These are phyloP conservation scores for Triangularia setosa DNA, from an alignment of 2,329 filamentous ascomycete species.

Conservation along the genomic window DNA sequence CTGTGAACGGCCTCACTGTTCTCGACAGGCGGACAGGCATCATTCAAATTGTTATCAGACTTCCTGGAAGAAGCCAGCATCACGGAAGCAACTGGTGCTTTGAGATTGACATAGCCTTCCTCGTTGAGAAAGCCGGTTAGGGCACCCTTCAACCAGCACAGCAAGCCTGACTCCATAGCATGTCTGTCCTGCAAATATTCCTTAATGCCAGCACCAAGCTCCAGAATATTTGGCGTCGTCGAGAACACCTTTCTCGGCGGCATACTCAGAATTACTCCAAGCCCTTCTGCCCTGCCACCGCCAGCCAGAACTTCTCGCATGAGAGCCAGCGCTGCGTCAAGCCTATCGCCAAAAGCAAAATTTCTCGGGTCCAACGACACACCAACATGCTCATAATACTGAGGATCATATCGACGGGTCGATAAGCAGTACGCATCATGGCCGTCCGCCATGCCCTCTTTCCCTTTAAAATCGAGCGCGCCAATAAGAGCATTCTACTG, in stretches of 20 bases:
- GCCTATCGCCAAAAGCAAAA: neutral
- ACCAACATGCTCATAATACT: constrained; percentile 9
- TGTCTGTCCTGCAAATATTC: neutral
- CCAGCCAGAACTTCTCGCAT: neutral
- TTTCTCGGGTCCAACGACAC: neutral
- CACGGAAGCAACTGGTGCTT: neutral
- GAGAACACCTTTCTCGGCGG: neutral
- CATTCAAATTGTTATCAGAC: neutral
- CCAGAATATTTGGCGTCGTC: neutral
- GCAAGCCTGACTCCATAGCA: neutral
- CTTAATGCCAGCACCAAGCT: neutral
- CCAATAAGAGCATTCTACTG: neutral
- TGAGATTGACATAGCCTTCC: neutral
- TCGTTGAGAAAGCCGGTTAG: neutral
- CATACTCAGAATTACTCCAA: neutral
- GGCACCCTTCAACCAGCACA: neutral
- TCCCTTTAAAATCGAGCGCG: neutral
- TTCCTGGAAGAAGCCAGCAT: neutral
- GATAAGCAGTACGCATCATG: neutral
- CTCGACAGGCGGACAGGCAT: too few relatives aligned
- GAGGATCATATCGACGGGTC: constrained; percentile 5
- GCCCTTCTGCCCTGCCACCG: neutral
- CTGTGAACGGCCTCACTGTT: neutral
- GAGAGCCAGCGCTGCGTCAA: neutral
- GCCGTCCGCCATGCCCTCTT: constrained; percentile 1